Evolutionary conservation across 345 rosid species (phyloP).

Genomic region (Gossypium turneri): DNA sequence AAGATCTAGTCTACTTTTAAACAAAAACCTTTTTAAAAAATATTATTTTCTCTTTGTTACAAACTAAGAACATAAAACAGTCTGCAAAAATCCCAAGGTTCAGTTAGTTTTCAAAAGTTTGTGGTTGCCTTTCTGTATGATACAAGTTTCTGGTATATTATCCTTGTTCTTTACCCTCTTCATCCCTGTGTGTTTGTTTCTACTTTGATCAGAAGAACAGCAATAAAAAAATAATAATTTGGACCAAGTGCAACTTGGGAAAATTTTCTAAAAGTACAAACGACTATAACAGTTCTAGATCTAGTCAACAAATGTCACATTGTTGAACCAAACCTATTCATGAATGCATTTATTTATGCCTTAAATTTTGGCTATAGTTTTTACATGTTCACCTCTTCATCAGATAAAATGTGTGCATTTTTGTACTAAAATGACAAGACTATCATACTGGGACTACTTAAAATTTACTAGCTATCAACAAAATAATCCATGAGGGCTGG

Average conservation of each 20-base stretch:
- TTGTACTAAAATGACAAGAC: neutral
- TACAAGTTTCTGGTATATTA: neutral
- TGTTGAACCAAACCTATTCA: neutral
- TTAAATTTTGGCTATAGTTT: neutral
- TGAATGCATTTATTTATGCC: neutral
- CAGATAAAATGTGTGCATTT: neutral
- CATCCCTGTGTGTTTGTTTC: neutral
- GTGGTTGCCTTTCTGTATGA: neutral
- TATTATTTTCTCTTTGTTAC: neutral
- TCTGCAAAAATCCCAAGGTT: neutral
- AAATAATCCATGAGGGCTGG: neutral
- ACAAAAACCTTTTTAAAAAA: neutral
- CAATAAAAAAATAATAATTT: neutral
- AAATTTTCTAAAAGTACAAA: neutral
- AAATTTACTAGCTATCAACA: neutral
- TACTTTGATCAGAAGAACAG: neutral
- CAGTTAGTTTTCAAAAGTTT: neutral
- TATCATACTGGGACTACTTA: neutral
- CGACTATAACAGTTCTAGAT: neutral
- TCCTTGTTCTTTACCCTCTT: neutral
- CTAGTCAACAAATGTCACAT: neutral
- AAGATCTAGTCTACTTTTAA: neutral
- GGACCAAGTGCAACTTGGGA: neutral
- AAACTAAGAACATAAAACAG: neutral
- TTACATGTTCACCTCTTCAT: neutral